These are phyloP conservation scores for Kwoniella mangroviensis DNA, from an alignment of 768 basidiomycete genomes.

Conservation along the genomic window DNA sequence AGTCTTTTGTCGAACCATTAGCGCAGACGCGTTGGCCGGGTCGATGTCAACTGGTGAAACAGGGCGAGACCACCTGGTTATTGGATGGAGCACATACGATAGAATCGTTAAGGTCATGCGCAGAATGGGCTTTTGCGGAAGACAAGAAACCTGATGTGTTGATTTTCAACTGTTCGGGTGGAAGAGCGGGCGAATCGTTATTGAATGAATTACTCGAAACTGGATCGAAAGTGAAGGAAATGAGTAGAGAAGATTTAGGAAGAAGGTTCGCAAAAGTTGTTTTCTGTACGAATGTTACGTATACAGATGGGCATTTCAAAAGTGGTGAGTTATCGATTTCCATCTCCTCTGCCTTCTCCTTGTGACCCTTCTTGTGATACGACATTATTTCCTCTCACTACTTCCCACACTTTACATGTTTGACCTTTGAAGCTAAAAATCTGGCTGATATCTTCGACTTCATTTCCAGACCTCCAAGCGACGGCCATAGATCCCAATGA, in stretches of 20 bases:
- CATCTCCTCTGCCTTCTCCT: background rate
- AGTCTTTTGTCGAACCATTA: conserved; percentile 68
- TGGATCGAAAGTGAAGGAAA: conserved; percentile 54
- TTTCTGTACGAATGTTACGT: conserved; percentile 97
- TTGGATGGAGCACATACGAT: conserved; percentile 94
- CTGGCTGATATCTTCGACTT: too few relatives aligned
- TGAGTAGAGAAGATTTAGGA: conserved; percentile 35
- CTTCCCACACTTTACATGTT: background rate
- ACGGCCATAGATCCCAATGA: conserved; percentile 69
- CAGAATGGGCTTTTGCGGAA: conserved; percentile 81
- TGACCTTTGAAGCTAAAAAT: background rate
- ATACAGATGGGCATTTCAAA: conserved; percentile 84
- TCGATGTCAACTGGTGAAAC: conserved; percentile 77
- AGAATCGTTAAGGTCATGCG: conserved; percentile 84
- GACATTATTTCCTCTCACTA: background rate
- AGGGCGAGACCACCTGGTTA: conserved; percentile 73
- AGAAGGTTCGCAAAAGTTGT: conserved; percentile 75
- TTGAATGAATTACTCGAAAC: conserved; percentile 67
- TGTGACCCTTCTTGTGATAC: too few relatives aligned
- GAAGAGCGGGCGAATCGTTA: conserved; percentile 78
- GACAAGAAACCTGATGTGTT: conserved; percentile 62
- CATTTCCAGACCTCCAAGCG: conserved; percentile 73
- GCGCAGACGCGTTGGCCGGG: conserved; percentile 85
- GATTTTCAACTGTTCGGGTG: conserved; percentile 93
- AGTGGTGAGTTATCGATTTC: conserved; percentile 67